phyloP scores from a whole-genome alignment of 2,329 filamentous ascomycete species.

The Tricladium varicosporioides region DNA sequence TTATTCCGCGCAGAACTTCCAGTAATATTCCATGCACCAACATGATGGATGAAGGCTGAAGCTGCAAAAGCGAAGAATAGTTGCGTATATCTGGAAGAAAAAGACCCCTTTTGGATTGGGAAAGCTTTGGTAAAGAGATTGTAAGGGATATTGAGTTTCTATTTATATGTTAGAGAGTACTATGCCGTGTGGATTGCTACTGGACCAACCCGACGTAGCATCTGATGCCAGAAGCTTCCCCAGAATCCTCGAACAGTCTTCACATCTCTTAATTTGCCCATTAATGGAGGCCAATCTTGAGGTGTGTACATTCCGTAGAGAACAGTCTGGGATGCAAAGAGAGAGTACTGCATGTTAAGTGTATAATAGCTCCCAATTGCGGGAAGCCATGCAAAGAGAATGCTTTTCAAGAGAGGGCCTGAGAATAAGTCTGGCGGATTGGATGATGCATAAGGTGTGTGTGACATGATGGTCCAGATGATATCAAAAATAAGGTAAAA shows the following conservation, averaged over 20 bases:
- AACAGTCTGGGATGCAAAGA: conserved; percentile 4
- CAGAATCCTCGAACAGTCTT: conserved; percentile 14
- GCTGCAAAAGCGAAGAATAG: conserved; percentile 14
- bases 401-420: conserved; percentile 3
- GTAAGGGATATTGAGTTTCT: conserved; percentile 15
- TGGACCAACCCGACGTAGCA: conserved; percentile 9
- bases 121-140: conserved; percentile 7
- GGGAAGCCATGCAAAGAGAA: conserved; percentile 6
- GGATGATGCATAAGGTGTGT: conserved; percentile 1
- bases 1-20: conserved; percentile 3
- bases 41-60: conserved; percentile 8
- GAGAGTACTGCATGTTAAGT: conserved; percentile 12
- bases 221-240: conserved; percentile 21
- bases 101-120: conserved; percentile 9
- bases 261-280: conserved; percentile 10
- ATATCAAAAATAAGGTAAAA: conserved; percentile 14
- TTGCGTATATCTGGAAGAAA: conserved; percentile 14
- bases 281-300: conserved; percentile 16
- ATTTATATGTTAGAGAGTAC: neutral
- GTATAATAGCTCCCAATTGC: conserved; percentile 5
- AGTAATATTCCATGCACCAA: conserved; percentile 12
- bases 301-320: conserved; percentile 6
- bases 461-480: conserved; percentile 1
- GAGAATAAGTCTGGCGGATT: conserved; percentile 7
- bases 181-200: neutral